These are phyloP conservation scores for Phyllosticta citribraziliensis DNA, from an alignment of 2,329 filamentous ascomycete species.

Conservation along the genomic window DNA sequence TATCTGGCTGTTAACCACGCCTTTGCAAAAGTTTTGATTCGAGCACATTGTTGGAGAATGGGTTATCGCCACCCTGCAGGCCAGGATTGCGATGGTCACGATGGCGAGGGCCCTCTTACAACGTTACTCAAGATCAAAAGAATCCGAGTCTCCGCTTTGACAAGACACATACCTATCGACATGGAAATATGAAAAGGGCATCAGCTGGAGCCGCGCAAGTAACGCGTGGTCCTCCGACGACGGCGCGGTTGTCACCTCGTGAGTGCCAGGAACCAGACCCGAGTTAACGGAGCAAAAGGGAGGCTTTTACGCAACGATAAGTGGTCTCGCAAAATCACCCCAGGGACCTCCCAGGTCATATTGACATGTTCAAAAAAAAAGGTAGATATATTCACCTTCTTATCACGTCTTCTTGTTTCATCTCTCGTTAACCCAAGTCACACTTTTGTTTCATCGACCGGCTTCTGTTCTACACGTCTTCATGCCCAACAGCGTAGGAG, in stretches of 20 bases:
- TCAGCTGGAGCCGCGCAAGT: background rate
- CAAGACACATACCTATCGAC: background rate
- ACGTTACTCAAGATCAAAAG: background rate
- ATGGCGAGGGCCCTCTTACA: background rate
- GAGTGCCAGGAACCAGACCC: background rate
- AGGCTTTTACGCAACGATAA: background rate
- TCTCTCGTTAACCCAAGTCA: background rate
- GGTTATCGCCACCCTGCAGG: background rate
- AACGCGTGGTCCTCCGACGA: background rate
- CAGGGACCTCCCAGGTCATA: background rate
- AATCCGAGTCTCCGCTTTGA: background rate
- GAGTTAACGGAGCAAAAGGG: background rate
- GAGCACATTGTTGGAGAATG: background rate
- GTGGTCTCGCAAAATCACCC: background rate
- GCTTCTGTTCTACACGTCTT: background rate
- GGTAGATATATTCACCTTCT: background rate
- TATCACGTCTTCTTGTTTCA: background rate
- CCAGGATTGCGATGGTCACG: background rate
- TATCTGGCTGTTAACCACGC: background rate
- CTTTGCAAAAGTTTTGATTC: background rate
- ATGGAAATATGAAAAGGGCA: background rate
- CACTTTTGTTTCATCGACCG: background rate
- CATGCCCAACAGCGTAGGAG: background rate
- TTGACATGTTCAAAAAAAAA: background rate
- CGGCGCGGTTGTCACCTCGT: background rate